These are phyloP conservation scores for Irpex sp. DNA, from an alignment of 1,284 basidiomycete genomes.

Conservation along the genomic window DNA sequence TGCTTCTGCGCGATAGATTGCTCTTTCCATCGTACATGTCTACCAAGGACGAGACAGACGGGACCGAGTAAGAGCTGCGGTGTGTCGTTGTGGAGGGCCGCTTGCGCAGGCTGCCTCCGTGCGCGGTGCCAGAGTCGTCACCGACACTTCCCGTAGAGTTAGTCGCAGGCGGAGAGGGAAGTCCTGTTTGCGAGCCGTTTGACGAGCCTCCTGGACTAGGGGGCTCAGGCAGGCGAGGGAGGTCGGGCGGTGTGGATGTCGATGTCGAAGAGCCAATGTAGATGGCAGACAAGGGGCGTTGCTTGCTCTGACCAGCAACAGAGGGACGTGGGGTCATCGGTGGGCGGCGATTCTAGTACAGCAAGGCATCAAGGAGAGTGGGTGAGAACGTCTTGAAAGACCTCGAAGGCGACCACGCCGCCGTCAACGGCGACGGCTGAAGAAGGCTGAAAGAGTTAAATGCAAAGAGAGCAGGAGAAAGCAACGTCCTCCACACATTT, in stretches of 20 bases:
- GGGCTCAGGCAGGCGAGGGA: conserved; percentile 66
- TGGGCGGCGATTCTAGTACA: conserved; percentile 13
- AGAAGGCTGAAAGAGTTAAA: background rate
- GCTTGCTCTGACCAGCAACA: conserved; percentile 21
- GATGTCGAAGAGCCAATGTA: conserved; percentile 34
- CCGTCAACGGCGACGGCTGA: conserved; percentile 15
- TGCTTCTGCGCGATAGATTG: conserved; percentile 23
- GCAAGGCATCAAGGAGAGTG: conserved; percentile 24
- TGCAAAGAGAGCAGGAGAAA: conserved; percentile 1
- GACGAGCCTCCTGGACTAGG: conserved; percentile 52
- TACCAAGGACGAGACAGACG: conserved; percentile 4
- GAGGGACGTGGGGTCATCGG: conserved; percentile 30
- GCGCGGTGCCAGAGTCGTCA: conserved; percentile 37
- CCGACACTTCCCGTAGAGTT: conserved; percentile 76
- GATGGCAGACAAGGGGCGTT: conserved; percentile 40
- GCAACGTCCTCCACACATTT: conserved; percentile 2
- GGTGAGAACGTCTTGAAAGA: conserved; percentile 11
- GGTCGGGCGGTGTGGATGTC: conserved; percentile 26
- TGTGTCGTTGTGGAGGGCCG: conserved; percentile 26
- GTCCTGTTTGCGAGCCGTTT: conserved; percentile 42
- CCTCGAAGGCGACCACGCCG: conserved; percentile 12
- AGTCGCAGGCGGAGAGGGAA: conserved; percentile 74
- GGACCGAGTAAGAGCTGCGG: conserved; percentile 13
- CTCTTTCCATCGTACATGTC: conserved; percentile 30
- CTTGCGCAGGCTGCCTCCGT: conserved; percentile 31